Conservation (phyloP, 768 basidiomycete genomes). For the Mrakia gelida region DNA sequence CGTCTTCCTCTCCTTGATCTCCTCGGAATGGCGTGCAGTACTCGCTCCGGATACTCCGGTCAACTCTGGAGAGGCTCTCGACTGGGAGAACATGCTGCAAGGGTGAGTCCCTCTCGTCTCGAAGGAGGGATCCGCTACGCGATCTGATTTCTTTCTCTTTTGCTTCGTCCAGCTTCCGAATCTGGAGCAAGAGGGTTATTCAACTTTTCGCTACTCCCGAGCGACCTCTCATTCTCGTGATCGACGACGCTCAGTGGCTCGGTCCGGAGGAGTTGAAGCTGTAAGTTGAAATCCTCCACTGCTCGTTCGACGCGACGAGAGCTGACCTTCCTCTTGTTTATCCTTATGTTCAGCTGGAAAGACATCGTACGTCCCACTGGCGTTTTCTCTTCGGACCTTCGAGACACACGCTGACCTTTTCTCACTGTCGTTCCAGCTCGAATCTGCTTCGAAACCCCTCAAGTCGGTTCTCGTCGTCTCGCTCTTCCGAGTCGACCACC, state of each 20-base stretch:
- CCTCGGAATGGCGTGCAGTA: constrained; percentile 33
- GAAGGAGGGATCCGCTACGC: background rate
- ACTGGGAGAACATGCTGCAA: constrained; percentile 24
- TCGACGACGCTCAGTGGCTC: constrained; percentile 31
- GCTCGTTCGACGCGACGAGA: background rate
- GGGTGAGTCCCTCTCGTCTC: background rate
- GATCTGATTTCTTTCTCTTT: background rate
- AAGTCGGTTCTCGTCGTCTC: constrained; percentile 28
- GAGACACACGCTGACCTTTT: too few species aligned
- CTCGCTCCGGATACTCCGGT: constrained; percentile 18
- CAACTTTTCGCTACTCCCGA: constrained; percentile 25
- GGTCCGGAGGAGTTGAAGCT: constrained; percentile 19
- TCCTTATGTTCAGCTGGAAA: constrained; percentile 14
- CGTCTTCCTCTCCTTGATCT: constrained; percentile 37
- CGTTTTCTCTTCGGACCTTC: too few species aligned
- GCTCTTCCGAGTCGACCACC: constrained; percentile 12
- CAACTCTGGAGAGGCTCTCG: background rate
- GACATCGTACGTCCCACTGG: background rate
- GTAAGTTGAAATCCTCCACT: background rate
- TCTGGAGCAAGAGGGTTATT: constrained; percentile 20
- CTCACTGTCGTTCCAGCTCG: background rate
- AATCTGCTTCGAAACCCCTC: background rate
- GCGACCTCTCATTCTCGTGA: constrained; percentile 17
- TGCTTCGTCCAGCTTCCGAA: background rate
- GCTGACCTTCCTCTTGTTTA: background rate